Evolutionary conservation across 805 yeast species (phyloP), one percentile per base, ranked within the genome.

Genomic region (Torulaspora indica): DNA sequence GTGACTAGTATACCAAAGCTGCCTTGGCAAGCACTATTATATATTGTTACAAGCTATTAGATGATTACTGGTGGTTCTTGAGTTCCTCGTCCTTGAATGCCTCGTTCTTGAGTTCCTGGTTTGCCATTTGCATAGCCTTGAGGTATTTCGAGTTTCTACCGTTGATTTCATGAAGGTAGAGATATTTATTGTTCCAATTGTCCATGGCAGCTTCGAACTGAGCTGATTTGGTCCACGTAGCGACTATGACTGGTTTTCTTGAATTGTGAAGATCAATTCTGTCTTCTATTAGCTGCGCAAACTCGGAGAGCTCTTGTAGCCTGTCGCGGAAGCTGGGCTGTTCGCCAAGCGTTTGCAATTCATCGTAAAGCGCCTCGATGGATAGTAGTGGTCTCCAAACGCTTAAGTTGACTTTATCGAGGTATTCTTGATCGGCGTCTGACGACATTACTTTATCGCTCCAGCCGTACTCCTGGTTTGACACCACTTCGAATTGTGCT

Each of bases 381-480:
- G 60, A 52, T 10, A 58, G 38, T 14, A 59, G 35, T 5, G 64
- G 63, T 28, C 43, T 49, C 64, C 64, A 59, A 5, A 38, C 30
- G 31, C 48, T 42, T 27, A 56, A 23, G 15, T 25, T 23, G 7
- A 38, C 13, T 13, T n/a, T n/a, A 12, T 35, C 43, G 17, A 33
- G 24, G 9, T 18, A 13, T 3, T 32, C 15, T 2, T 15, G 14
- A 7, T 15, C 27, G 2, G 10, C n/a, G 6, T 25, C 24, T 5
- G 44, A 17, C 1, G 41, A 40, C 4, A 67, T 34, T 1, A 64
- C 17, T 3, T 40, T 44, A 4, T 49, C 41, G 38, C 72, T 64
- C 95, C 95, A 88, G 2, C 96, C 96, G 59, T 79, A 88, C 60
- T 89, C 95, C 46, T 81, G 76, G 42, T 71, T 75, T 5, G 91